These are phyloP conservation scores for Suhomyces bolitotheri DNA, from an alignment of 1,139 yeast genomes.

Conservation along the genomic window DNA sequence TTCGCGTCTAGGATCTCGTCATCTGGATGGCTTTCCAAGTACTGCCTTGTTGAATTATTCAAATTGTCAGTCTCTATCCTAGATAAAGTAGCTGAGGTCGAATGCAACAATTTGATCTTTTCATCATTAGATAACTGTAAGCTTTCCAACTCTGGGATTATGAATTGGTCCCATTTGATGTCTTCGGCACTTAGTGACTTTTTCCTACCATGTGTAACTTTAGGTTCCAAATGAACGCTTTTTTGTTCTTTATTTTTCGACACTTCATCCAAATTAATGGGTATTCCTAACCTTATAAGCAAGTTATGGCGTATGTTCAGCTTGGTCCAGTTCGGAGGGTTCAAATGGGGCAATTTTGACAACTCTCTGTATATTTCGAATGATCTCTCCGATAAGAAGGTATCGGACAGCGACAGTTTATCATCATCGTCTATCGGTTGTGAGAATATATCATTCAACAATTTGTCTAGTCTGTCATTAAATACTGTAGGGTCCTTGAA, in stretches of 20 bases:
- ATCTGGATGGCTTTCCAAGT: slow-evolving; percentile 23
- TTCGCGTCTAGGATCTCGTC: slow-evolving; percentile 28
- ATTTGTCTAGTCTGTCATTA: slow-evolving; percentile 17
- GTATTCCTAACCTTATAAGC: slow-evolving; percentile 57
- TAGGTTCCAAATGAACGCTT: slow-evolving; percentile 1
- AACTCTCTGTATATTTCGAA: slow-evolving; percentile 34
- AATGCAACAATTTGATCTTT: slow-evolving; percentile 19
- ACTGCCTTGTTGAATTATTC: slow-evolving; percentile 33
- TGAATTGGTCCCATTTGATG: slow-evolving; percentile 35
- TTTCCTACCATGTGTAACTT: slow-evolving; percentile 15
- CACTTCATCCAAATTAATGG: slow-evolving; percentile 57
- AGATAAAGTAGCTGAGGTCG: slow-evolving; percentile 31
- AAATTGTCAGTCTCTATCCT: slow-evolving; percentile 39
- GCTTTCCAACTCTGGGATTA: slow-evolving; percentile 28
- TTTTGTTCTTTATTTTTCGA: slow-evolving; percentile 10
- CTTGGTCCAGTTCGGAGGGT: slow-evolving; percentile 58
- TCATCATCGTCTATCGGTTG: neutral
- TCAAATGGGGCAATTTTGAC: slow-evolving; percentile 42
- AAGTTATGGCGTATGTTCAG: slow-evolving; percentile 59
- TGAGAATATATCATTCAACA: slow-evolving; percentile 27
- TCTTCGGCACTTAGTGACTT: slow-evolving; percentile 31
- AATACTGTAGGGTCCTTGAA: slow-evolving; percentile 19
- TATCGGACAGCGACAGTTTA: neutral
- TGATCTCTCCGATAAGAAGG: slow-evolving; percentile 27
- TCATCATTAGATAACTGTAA: slow-evolving; percentile 25